Evolutionary conservation across 768 basidiomycete genomes (phyloP).

Genomic region (Mycena galopus): DNA sequence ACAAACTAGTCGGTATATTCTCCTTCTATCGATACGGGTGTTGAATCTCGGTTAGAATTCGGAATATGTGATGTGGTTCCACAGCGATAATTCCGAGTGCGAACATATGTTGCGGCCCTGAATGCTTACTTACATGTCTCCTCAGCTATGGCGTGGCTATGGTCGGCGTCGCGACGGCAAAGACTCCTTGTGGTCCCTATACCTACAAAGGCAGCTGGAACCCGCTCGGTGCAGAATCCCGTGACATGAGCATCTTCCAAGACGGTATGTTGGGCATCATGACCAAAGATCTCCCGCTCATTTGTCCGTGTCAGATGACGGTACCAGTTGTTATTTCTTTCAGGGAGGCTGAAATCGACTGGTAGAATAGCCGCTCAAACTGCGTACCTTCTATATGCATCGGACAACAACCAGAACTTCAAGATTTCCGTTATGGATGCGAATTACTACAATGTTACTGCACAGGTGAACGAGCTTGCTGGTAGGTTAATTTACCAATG

Average conservation of each 20-base stretch:
- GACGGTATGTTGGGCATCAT: conserved; percentile 60
- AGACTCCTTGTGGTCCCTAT: conserved; percentile 72
- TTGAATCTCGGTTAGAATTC: conserved; percentile 54
- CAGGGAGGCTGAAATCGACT: not conserved
- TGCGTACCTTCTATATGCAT: conserved; percentile 72
- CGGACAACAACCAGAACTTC: conserved; percentile 78
- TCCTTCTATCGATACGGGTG: not conserved
- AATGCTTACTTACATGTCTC: not conserved
- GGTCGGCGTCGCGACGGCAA: conserved; percentile 72
- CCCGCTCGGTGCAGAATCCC: conserved; percentile 69
- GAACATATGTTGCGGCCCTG: conserved; percentile 28
- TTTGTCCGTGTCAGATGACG: conserved; percentile 50
- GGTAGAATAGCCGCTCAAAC: conserved; percentile 55
- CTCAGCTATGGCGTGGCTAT: conserved; percentile 72
- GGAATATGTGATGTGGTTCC: conserved; percentile 82
- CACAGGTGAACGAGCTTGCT: conserved; percentile 58
- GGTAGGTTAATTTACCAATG: conserved; percentile 46
- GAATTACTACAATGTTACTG: conserved; percentile 70
- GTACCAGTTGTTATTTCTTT: conserved; percentile 38
- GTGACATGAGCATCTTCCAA: conserved; percentile 70
- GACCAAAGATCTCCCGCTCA: conserved; percentile 11
- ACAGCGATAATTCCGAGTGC: conserved; percentile 72
- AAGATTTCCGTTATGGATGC: conserved; percentile 70
- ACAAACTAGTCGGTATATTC: conserved; percentile 54
- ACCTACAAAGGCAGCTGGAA: conserved; percentile 67